These are phyloP conservation scores for Penicillium paxilli DNA, from an alignment of 495 filamentous ascomycete genomes.

Conservation along the genomic window DNA sequence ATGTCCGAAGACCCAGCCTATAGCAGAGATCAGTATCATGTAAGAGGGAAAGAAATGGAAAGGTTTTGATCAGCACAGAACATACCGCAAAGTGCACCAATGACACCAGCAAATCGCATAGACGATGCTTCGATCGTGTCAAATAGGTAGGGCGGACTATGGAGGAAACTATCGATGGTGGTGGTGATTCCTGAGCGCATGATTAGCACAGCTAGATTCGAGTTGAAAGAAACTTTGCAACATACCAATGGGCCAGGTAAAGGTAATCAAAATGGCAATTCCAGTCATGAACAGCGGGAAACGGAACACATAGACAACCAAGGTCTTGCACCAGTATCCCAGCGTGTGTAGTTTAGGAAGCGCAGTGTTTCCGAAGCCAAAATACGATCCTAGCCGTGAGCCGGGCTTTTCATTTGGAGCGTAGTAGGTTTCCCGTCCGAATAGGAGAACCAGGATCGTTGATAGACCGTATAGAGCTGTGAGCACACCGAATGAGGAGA, in stretches of 20 bases:
- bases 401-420: slow-evolving; percentile 15
- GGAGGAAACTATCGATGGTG: slow-evolving; percentile 37
- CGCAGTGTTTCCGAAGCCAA: slow-evolving; percentile 48
- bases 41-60: too few species aligned
- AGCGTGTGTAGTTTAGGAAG: slow-evolving; percentile 26
- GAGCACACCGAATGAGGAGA: slow-evolving; percentile 45
- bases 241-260: slow-evolving; percentile 42
- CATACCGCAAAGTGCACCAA: slow-evolving; percentile 34
- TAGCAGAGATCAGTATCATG: neutral
- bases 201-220: too few species aligned
- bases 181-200: slow-evolving; percentile 36
- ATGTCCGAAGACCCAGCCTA: slow-evolving; percentile 33
- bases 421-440: slow-evolving; percentile 52
- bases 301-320: slow-evolving; percentile 36
- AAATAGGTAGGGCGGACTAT: slow-evolving; percentile 39
- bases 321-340: slow-evolving; percentile 17
- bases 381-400: slow-evolving; percentile 39
- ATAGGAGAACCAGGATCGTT: slow-evolving; percentile 39
- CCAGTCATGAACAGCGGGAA: slow-evolving; percentile 33
- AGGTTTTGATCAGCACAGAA: neutral
- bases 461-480: slow-evolving; percentile 47
- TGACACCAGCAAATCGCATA: slow-evolving; percentile 39
- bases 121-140: slow-evolving; percentile 37
- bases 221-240: too few species aligned
- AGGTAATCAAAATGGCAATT: slow-evolving; percentile 33